Conservation (phyloP, 768 basidiomycete genomes). For the Mycena olivaceomarginata region DNA sequence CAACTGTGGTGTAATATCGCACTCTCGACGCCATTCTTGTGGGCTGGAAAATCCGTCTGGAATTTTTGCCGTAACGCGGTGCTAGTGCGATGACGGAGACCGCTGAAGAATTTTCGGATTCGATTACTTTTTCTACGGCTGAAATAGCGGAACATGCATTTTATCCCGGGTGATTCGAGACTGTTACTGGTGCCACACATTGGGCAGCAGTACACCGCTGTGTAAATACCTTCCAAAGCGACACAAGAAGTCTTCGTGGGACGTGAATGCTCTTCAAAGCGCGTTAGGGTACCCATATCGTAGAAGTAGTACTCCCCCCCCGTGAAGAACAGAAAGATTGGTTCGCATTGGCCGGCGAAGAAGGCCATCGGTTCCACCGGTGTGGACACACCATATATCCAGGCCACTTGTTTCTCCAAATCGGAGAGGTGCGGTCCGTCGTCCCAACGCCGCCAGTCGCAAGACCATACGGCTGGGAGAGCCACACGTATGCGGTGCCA, state of each 20-base stretch:
- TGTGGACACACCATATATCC: background rate
- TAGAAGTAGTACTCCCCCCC: background rate
- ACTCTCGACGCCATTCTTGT: background rate
- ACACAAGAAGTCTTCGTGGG: constrained; percentile 7
- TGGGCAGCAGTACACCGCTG: background rate
- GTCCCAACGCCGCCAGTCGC: constrained; percentile 1
- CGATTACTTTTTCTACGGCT: no score
- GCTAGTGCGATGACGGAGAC: no score
- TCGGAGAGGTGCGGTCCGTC: background rate
- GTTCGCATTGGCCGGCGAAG: background rate
- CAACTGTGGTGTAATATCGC: constrained; percentile 8
- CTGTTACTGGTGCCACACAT: background rate
- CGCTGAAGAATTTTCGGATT: no score
- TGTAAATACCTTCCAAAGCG: background rate
- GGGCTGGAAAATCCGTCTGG: background rate
- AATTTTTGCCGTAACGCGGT: background rate
- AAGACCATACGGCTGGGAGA: background rate
- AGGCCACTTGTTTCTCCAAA: background rate
- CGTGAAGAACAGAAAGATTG: background rate
- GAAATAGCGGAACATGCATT: no score
- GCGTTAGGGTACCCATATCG: background rate
- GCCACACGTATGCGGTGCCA: constrained; percentile 10
- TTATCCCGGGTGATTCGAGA: no score
- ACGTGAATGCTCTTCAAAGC: background rate
- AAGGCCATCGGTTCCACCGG: constrained; percentile 5